phyloP scores from a whole-genome alignment of 208 protist species.

The Trypanosoma mega region DNA sequence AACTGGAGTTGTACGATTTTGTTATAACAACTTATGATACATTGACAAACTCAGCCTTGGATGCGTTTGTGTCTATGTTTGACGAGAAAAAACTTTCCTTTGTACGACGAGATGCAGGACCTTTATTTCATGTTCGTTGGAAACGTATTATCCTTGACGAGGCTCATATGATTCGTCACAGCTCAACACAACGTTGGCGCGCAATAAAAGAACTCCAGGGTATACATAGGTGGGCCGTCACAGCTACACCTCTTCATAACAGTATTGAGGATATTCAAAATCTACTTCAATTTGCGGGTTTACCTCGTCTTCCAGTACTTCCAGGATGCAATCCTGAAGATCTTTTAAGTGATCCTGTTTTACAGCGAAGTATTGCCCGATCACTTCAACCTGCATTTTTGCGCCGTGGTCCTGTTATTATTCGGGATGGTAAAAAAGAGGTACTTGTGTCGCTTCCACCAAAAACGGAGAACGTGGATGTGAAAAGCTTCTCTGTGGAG shows the following conservation, averaged over 20 bases:
- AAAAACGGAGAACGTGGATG: constrained; percentile 70
- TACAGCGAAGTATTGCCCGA: constrained; percentile 80
- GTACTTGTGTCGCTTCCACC: constrained; percentile 80
- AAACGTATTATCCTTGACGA: constrained; percentile 95
- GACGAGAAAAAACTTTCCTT: constrained; percentile 57
- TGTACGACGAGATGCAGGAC: constrained; percentile 60
- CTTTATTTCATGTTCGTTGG: constrained; percentile 88
- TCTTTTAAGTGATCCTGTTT: constrained; percentile 65
- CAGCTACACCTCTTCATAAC: constrained; percentile 94
- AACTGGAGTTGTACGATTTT: constrained; percentile 90
- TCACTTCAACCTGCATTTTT: constrained; percentile 90
- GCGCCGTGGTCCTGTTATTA: constrained; percentile 84
- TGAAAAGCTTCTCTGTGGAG: constrained; percentile 59
- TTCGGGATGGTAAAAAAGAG: constrained; percentile 74
- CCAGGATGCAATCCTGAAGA: constrained; percentile 69
- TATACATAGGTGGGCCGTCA: constrained; percentile 90
- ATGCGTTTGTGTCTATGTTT: constrained; percentile 67
- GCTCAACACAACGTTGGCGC: constrained; percentile 77
- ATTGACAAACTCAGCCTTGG: constrained; percentile 59
- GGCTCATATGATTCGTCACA: constrained; percentile 92
- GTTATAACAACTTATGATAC: constrained; percentile 94
- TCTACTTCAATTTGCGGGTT: constrained; percentile 80
- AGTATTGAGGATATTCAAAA: constrained; percentile 92
- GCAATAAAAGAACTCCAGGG: constrained; percentile 81
- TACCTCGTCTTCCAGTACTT: constrained; percentile 75